Conservation (phyloP, 352 stramenopile genomes). For the Phytophthora niederhauseri region DNA sequence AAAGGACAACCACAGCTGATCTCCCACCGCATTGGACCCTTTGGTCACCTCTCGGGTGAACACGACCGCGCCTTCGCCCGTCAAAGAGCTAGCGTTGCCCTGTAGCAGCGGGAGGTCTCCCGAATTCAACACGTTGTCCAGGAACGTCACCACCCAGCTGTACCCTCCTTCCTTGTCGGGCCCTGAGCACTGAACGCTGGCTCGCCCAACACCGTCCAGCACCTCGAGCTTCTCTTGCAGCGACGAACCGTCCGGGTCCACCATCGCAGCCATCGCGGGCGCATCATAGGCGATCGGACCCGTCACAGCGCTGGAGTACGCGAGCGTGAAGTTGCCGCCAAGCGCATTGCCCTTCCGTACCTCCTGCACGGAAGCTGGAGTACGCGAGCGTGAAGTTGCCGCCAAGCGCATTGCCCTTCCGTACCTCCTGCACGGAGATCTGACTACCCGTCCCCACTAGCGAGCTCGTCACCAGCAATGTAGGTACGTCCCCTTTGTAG, state of each 20-base stretch:
- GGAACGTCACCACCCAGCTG: conserved; percentile 67
- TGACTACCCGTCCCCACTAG: conserved; percentile 63
- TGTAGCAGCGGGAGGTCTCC: conserved; percentile 56
- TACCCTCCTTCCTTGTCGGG: conserved; percentile 60
- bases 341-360: conserved; percentile 74
- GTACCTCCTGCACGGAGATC: conserved; percentile 63
- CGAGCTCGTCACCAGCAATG: conserved; percentile 61
- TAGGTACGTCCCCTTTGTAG: conserved; percentile 72
- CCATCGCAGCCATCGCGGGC: conserved; percentile 36
- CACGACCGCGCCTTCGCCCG: conserved; percentile 49
- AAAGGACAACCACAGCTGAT: conserved; percentile 81
- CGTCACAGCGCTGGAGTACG: conserved; percentile 45
- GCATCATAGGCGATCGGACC: conserved; percentile 40
- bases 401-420: conserved; percentile 69
- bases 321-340: conserved; percentile 62
- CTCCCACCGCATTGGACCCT: conserved; percentile 70
- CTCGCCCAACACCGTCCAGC: conserved; percentile 51
- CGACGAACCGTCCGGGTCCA: conserved; percentile 57
- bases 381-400: conserved; percentile 73
- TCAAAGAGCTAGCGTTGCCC: conserved; percentile 36
- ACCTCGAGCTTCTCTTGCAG: conserved; percentile 81
- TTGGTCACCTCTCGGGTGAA: conserved; percentile 60
- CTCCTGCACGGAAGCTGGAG: conserved; percentile 49
- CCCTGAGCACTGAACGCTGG: conserved; percentile 58
- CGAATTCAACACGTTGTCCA: conserved; percentile 64